Evolutionary conservation across 2,329 filamentous ascomycete species (phyloP), one percentile per base, ranked within the genome.

Genomic region (Beauveria australis): DNA sequence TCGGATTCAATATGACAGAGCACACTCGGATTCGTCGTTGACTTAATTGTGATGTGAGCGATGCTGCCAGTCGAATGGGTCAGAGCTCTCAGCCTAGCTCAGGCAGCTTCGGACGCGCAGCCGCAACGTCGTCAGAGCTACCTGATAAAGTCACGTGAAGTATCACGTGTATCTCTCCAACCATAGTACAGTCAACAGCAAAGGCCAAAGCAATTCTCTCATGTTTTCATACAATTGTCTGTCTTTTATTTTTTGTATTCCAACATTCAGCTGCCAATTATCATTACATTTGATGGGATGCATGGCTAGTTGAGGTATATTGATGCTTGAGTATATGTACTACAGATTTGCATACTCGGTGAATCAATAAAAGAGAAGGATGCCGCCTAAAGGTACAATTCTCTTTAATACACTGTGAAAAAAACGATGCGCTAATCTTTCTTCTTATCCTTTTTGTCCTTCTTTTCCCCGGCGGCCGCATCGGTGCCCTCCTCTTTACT

Each of bases 41-140:
- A 19, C 40, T 47, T 19, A 52, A 59, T 59, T 59, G 56, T 52
- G 56, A 59, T 59, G 54, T 18, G 46, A 52, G 37, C 10, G 47
- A 52, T 59, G 19, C 24, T 22, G n/a, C n/a, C 40, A 47, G 57
- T 47, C 40, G 51, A 37, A 54, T 24, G 22, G 41, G 43, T 52
- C 60, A 43, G 53, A 63, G 61, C 61, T 63, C 53, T 57, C 44
- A 22, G 40, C 22, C 41, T 53, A 61, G 61, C 61, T 63, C 61
- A 63, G 61, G 61, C 61, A 63, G 59, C 61, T 63, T 56, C 40
- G 61, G 54, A 63, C 61, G 61, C 61, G 61, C 59, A 58, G 53
- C 59, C 53, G 61, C 61, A 47, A 60, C 61, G 56, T 55, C 61
- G 43, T 41, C 53, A 56, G 33, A 61, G 58, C 53, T 61, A 58